These are phyloP conservation scores for Plantago coronopus DNA, from an alignment of 305 asterid species.

Conservation along the genomic window DNA sequence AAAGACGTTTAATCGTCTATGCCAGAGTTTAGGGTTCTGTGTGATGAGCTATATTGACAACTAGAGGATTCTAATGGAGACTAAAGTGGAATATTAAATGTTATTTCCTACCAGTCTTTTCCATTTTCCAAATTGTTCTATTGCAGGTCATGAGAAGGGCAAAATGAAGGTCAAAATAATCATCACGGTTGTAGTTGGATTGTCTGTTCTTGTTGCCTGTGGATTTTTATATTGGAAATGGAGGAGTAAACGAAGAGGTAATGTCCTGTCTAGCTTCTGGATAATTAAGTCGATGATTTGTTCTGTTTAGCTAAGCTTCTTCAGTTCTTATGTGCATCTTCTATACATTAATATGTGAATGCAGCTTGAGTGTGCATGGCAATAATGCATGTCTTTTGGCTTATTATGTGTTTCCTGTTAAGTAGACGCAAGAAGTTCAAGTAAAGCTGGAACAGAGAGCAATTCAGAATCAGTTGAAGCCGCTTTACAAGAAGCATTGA, in stretches of 20 bases:
- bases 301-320: conserved; percentile 19
- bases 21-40: too few species aligned
- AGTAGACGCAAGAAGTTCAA: neutral
- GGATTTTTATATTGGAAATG: conserved; percentile 11
- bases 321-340: too few species aligned
- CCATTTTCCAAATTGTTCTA: neutral
- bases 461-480: conserved; percentile 10
- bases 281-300: neutral
- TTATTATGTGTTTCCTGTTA: conserved; percentile 11
- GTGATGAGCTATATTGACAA: too few species aligned
- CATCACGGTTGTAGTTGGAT: conserved; percentile 17
- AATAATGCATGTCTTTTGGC: too few species aligned
- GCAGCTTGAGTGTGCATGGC: too few species aligned
- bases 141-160: conserved; percentile 17
- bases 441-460: neutral
- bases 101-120: too few species aligned
- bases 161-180: neutral
- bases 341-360: too few species aligned
- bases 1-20: too few species aligned
- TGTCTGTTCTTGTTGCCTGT: neutral
- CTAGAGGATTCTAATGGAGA: too few species aligned
- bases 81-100: too few species aligned
- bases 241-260: conserved; percentile 19
- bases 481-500: conserved; percentile 20
- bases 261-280: neutral